phyloP scores from a whole-genome alignment of 1,284 basidiomycete species.

The Coniferiporia weirii region DNA sequence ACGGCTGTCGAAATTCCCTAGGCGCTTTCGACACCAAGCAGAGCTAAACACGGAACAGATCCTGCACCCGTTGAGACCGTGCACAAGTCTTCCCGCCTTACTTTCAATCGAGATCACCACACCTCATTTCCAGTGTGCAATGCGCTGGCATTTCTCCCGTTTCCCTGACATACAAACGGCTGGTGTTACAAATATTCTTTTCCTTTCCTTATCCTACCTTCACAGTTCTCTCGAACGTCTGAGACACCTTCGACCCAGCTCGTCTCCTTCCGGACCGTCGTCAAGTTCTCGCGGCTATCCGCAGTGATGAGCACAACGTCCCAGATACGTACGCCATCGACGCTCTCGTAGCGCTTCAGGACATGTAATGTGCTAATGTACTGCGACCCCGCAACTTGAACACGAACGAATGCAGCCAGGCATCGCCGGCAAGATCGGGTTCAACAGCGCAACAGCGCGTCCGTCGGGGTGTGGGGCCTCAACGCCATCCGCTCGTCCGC shows the following conservation, averaged over 20 bases:
- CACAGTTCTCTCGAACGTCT: conserved; percentile 57
- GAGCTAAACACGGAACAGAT: too few species aligned
- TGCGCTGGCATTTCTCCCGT: not conserved
- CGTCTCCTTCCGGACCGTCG: conserved; percentile 72
- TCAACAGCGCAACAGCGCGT: conserved; percentile 32
- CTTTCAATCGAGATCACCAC: too few species aligned
- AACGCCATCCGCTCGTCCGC: conserved; percentile 34
- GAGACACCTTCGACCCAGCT: conserved; percentile 78
- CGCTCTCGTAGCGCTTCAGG: conserved; percentile 65
- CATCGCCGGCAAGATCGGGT: conserved; percentile 36
- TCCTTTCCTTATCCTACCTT: conserved; percentile 13
- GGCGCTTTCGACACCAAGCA: too few species aligned
- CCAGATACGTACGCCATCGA: conserved; percentile 88
- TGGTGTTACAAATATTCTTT: not conserved
- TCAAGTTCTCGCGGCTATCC: conserved; percentile 70
- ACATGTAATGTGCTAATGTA: conserved; percentile 26
- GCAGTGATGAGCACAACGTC: conserved; percentile 77
- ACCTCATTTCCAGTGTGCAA: too few species aligned
- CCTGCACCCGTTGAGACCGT: too few species aligned
- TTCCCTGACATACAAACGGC: not conserved
- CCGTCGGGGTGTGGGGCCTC: conserved; percentile 32
- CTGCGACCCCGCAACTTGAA: too few species aligned
- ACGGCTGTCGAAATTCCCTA: too few species aligned
- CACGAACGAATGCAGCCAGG: conserved; percentile 28
- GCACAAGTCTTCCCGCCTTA: too few species aligned